Conservation (phyloP, 352 stramenopile genomes). For the Globisporangium megalacanthum region DNA sequence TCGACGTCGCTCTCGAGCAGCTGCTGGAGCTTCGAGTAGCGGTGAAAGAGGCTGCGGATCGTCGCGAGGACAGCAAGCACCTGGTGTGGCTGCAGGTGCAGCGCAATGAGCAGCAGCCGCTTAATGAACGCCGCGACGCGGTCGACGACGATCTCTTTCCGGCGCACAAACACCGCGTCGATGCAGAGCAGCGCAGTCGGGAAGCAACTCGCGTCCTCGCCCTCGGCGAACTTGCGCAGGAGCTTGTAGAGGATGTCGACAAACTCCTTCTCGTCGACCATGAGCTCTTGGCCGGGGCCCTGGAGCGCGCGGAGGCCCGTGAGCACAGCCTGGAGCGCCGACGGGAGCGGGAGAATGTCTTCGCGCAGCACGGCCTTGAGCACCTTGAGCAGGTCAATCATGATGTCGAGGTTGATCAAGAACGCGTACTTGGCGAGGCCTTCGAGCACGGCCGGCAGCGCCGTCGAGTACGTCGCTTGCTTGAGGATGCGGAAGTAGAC, state of each 20-base stretch:
- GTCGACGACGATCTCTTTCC: conserved; percentile 93
- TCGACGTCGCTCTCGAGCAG: conserved; percentile 96
- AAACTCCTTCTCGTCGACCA: conserved; percentile 97
- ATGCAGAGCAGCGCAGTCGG: conserved; percentile 87
- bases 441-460: conserved; percentile 89
- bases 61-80: conserved; percentile 85
- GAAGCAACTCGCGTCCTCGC: conserved; percentile 59
- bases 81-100: conserved; percentile 82
- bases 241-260: conserved; percentile 93
- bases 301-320: conserved; percentile 92
- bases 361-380: conserved; percentile 91
- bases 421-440: conserved; percentile 95
- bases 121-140: conserved; percentile 95
- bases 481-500: conserved; percentile 98
- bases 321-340: conserved; percentile 83
- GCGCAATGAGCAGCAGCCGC: conserved; percentile 84
- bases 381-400: conserved; percentile 94
- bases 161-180: conserved; percentile 89
- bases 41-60: conserved; percentile 84
- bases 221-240: conserved; percentile 63
- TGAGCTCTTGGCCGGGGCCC: conserved; percentile 91
- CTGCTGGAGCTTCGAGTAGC: conserved; percentile 92
- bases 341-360: conserved; percentile 56
- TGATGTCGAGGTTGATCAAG: conserved; percentile 98
- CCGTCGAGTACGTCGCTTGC: conserved; percentile 78